Conservation (phyloP, 768 basidiomycete species). For the Tricholoma matsutake region DNA sequence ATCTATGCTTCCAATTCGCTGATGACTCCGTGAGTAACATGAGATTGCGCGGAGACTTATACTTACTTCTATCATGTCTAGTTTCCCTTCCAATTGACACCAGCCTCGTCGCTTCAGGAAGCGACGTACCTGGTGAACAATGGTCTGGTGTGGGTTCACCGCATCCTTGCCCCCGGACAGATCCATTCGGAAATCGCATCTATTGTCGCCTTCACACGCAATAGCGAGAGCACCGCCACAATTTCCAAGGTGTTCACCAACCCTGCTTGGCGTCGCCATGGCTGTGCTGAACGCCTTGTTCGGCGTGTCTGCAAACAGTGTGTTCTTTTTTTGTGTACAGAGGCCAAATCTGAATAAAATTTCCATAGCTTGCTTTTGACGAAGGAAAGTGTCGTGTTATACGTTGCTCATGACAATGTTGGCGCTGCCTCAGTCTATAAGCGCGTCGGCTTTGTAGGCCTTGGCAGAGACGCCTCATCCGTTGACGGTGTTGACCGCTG, state of each 20-base stretch:
- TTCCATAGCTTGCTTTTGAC: conserved; percentile 29
- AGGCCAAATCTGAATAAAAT: neutral
- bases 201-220: conserved; percentile 67
- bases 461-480: conserved; percentile 27
- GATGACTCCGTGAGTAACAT: conserved; percentile 47
- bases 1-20: conserved; percentile 56
- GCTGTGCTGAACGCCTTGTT: conserved; percentile 63
- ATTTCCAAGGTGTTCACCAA: conserved; percentile 74
- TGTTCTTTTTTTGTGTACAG: conserved; percentile 17
- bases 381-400: conserved; percentile 57
- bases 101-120: conserved; percentile 43
- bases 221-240: conserved; percentile 51
- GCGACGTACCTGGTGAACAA: conserved; percentile 46
- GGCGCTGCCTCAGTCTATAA: conserved; percentile 57
- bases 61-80: conserved; percentile 2
- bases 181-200: conserved; percentile 45
- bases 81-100: conserved; percentile 54
- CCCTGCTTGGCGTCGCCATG: conserved; percentile 44
- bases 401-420: conserved; percentile 56
- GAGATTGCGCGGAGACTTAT: neutral
- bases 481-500: conserved; percentile 46
- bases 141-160: conserved; percentile 58
- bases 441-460: conserved; percentile 64
- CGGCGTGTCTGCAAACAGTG: conserved; percentile 55
- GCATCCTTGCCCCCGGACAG: conserved; percentile 30